Evolutionary conservation across 73 alveolate genomes (phyloP).

Genomic region (Tetrahymena borealis): DNA sequence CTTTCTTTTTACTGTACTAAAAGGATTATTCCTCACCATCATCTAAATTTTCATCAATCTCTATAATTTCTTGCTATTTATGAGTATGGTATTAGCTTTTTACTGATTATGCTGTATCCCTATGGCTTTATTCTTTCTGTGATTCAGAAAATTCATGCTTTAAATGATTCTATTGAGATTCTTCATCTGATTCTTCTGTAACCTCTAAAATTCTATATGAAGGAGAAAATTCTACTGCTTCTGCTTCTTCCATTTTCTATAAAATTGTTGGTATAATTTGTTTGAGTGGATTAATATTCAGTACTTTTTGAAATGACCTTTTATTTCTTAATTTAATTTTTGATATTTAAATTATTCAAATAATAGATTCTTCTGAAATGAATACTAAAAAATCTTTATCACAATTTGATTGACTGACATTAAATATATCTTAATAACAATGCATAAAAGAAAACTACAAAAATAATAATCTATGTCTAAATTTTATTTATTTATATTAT

Average conservation of each 20-base stretch:
- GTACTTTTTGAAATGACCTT: background rate
- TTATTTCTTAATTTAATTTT: background rate
- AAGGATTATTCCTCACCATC: background rate
- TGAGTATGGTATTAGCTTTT: background rate
- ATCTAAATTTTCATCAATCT: background rate
- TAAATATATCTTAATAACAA: background rate
- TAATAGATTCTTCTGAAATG: background rate
- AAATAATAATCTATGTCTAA: background rate
- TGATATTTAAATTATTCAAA: background rate
- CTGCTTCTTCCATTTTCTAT: background rate
- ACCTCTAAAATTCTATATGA: background rate
- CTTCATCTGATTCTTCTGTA: background rate
- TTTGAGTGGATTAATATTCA: background rate
- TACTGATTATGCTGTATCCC: background rate
- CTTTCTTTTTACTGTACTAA: background rate
- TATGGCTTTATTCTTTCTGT: background rate
- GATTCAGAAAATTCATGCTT: background rate
- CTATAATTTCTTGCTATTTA: background rate
- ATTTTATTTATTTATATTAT: no score
- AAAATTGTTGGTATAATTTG: background rate
- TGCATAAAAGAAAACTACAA: background rate
- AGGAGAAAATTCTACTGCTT: background rate
- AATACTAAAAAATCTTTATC: background rate
- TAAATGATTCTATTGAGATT: background rate
- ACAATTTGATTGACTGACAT: background rate